Base-by-base conservation (phyloP, 805 yeast genomes). In the Candida palmyrensis region DNA sequence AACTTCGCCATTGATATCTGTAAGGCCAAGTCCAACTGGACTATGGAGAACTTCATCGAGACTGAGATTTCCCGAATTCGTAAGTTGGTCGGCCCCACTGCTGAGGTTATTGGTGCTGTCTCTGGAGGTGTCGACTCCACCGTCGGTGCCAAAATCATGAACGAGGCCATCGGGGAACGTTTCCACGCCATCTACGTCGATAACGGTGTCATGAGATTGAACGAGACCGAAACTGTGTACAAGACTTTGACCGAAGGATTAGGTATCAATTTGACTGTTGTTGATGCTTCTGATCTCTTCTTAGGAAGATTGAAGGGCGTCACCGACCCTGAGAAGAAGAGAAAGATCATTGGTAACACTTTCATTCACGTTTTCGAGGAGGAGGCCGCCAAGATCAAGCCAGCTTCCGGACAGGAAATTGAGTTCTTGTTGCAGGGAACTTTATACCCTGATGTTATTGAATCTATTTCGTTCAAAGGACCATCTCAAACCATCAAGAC, bases 121-220 rank as follows among this genome's bases (percentile, higher is more conserved):
- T 87, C 96, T 33, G 98, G 98, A 54, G 98, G 98, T 71, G 98
- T 92, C 43, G 98, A 92, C 67, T 92, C 98, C 33, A 92, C 98
- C 30, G 98, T 92, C 40, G 98, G 97, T 46, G 97, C 98, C 45
- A 92, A 90, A 73, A 75, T 92, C 57, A 83, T 92, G 95, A 82
- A 87, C 45, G 96, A 85, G 69, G 98, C 98, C 45, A 92, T 92
- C 62, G 98, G 98, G 57, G 92, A 86, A 54, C 79, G 98, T 61
- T 92, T 92, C 83, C 98, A 92, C 55, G 98, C 98, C 39, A 89
- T 92, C 52, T 76, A 87, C 55, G 98, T 92, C 43, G 98, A 92
- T 64, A 92, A 92, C 59, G 98, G 98, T 65, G 92, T 92, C 57
- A 82, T 92, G 84, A 81, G 98, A 70, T 71, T 80, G 56, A 83